Conservation (phyloP, 257 asterid species). For the Jaltomata sinuosa region DNA sequence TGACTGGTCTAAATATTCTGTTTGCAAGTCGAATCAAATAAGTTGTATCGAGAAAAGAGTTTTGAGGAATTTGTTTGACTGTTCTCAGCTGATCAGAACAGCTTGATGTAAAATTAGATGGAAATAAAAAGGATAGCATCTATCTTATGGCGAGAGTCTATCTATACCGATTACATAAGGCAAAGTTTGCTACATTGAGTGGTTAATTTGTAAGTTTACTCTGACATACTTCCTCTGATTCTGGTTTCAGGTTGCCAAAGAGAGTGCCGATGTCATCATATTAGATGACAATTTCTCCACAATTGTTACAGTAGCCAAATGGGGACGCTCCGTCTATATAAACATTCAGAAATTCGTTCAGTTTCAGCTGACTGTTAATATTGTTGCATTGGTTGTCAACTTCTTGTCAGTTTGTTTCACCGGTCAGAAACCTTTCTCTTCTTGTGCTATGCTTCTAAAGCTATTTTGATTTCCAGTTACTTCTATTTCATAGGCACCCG, state of each 20-base stretch:
- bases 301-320: constrained; percentile 76
- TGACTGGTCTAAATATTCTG: neutral
- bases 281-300: constrained; percentile 92
- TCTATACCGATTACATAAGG: neutral
- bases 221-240: neutral
- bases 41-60: neutral
- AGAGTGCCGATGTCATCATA: constrained; percentile 90
- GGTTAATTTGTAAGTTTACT: neutral
- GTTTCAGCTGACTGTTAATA: constrained; percentile 79
- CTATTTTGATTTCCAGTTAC: neutral
- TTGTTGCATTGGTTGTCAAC: constrained; percentile 78
- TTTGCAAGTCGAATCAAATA: neutral
- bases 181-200: neutral
- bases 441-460: neutral
- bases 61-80: neutral
- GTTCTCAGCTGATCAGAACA: neutral
- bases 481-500: neutral
- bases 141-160: neutral
- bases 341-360: constrained; percentile 89
- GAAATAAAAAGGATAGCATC: neutral
- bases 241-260: constrained; percentile 67
- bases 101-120: neutral
- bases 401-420: constrained; percentile 81
- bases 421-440: constrained; percentile 25
- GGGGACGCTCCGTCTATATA: constrained; percentile 89